Evolutionary conservation across 768 basidiomycete genomes (phyloP), one percentile per base, ranked within the genome.

Genomic region (Coprinellus aureogranulatus): DNA sequence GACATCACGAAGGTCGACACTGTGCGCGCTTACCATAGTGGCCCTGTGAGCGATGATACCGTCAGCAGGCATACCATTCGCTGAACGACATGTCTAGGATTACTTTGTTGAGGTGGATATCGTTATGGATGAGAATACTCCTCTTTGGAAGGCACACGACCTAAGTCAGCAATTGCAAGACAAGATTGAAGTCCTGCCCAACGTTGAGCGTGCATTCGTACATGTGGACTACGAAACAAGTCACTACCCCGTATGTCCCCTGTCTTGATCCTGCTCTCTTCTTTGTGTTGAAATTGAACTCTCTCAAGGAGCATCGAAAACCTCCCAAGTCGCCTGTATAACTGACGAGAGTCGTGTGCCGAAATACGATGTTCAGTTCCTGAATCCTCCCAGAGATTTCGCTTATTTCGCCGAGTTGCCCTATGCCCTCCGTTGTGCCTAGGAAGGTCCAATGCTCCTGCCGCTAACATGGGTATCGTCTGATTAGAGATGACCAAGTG

Each of bases 21-120:
- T 8, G 92, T 94, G 56, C 81, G 94, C 57, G 95, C 94, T 12
- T 98, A 98, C 66, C 93, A 97, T 70, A 89, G 88, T 53, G 61
- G 88, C n/a, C 34, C 9, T 49, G 34, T 34, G 28, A 47, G 30
- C 42, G 27, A 58, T n/a, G 34, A 23, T 20, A 56, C 49, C n/a
- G n/a, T 61, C 30, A 59, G 26, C 47, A 59, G 55, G n/a, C n/a
- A n/a, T n/a, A n/a, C n/a, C n/a, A n/a, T n/a, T n/a, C n/a, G n/a
- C n/a, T n/a, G n/a, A n/a, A n/a, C n/a, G n/a, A n/a, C n/a, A n/a
- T 30, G 18, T 42, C 28, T 64, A 90, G 88, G 83, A 92, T 58
- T 96, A 94, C 67, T 91, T 94, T 67, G 94, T 98, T 44, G 97
- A 98, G 72, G 81, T 98, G 14, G 97, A 99, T 69, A 83, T 98